A percentile compares a stretch with the other conserved stretches of the same genome.
Conservation (phyloP, 2,329 filamentous ascomycete species). For the Thelonectria olida region DNA sequence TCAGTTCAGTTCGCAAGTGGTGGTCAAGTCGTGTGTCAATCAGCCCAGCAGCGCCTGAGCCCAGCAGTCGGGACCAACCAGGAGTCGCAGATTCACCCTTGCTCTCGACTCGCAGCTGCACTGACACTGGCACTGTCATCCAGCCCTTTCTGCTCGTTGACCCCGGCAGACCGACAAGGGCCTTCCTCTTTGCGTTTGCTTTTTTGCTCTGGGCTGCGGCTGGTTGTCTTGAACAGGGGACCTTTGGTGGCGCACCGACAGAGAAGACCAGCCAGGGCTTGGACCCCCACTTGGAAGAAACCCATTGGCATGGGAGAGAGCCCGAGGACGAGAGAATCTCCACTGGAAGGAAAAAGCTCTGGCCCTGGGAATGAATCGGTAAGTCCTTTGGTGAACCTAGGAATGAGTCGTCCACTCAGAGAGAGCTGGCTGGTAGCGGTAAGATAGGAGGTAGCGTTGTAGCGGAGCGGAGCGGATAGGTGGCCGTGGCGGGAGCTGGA, state of each 20-base stretch:
- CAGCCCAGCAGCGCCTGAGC: slow-evolving; percentile 10
- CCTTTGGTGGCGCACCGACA: background rate
- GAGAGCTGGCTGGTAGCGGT: background rate
- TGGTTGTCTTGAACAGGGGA: background rate
- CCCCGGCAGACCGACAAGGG: background rate
- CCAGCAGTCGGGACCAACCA: slow-evolving; percentile 10
- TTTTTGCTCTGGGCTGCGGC: slow-evolving; percentile 5
- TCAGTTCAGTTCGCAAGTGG: slow-evolving; percentile 15
- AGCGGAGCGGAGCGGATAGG: slow-evolving; percentile 3
- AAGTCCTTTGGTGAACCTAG: too few relatives aligned
- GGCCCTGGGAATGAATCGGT: slow-evolving; percentile 10
- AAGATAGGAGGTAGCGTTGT: slow-evolving; percentile 4
- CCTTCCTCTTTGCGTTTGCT: slow-evolving; percentile 9
- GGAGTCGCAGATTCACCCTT: slow-evolving; percentile 5
- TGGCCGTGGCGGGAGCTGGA: background rate
- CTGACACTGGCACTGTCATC: background rate
- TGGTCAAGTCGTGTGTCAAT: slow-evolving; percentile 20
- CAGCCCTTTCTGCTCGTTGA: background rate
- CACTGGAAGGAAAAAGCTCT: too few relatives aligned
- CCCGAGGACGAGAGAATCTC: background rate
- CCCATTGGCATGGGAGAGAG: slow-evolving; percentile 2
- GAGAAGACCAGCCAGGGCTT: slow-evolving; percentile 1
- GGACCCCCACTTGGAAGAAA: background rate
- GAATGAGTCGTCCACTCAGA: background rate
- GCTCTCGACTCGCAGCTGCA: background rate